Percentiles rank a stretch among this genome's conserved stretches.
These are phyloP conservation scores for Sugiyamaella japonica DNA, from an alignment of 1,139 yeast genomes.

Conservation along the genomic window DNA sequence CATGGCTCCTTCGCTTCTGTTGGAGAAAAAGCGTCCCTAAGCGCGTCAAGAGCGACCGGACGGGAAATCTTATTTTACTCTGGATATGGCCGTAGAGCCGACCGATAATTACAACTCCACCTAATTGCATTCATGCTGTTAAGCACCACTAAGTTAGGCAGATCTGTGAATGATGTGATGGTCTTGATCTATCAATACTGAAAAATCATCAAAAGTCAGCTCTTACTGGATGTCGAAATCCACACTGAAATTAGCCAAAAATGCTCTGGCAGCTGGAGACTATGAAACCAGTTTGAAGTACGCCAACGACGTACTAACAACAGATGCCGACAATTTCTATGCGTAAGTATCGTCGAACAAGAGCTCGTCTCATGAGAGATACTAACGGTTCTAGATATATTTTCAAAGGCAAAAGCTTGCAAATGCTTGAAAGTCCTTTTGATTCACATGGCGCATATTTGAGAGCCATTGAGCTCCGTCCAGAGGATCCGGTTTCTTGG, in stretches of 20 bases:
- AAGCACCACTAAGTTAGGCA: background rate
- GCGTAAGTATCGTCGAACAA: conserved; percentile 57
- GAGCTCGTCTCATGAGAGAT: background rate
- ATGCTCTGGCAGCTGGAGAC: conserved; percentile 56
- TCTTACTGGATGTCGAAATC: conserved; percentile 8
- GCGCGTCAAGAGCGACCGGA: too few relatives aligned
- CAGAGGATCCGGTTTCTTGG: conserved; percentile 68
- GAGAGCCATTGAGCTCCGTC: conserved; percentile 57
- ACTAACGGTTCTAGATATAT: conserved; percentile 29
- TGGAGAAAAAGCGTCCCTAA: too few relatives aligned
- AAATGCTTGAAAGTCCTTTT: conserved; percentile 44
- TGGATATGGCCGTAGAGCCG: too few relatives aligned
- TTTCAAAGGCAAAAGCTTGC: conserved; percentile 57
- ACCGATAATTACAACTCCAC: too few relatives aligned
- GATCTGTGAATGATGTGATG: too few relatives aligned
- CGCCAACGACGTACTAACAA: conserved; percentile 31
- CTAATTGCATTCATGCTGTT: background rate
- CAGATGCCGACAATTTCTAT: conserved; percentile 59
- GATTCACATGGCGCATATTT: conserved; percentile 54
- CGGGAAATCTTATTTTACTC: too few relatives aligned
- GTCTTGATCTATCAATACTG: too few relatives aligned
- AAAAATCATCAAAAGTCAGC: too few relatives aligned
- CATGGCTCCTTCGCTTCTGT: too few relatives aligned
- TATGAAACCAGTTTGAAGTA: conserved; percentile 39
- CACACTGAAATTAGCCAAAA: conserved; percentile 30